phyloP scores from a whole-genome alignment of 73 alveolate genomes.

The Paramecium sexaurelia region DNA sequence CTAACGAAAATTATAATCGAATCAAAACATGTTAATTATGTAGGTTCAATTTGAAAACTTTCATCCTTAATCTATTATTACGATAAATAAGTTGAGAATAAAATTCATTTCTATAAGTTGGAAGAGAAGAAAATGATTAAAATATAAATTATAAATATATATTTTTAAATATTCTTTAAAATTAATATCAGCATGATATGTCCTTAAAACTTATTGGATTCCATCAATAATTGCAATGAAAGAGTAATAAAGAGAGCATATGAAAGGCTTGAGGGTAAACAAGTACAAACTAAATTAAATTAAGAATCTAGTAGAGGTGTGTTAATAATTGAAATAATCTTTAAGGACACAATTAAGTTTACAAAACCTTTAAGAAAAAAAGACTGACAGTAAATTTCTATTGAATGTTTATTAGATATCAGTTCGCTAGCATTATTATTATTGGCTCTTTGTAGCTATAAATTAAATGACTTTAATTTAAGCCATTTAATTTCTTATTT shows the following conservation, averaged over 20 bases:
- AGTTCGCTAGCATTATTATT: not conserved
- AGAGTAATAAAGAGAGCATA: constrained; percentile 43
- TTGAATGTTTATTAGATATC: not conserved
- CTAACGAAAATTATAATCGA: not conserved
- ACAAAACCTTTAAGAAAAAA: not conserved
- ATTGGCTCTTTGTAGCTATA: not conserved
- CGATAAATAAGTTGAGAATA: not conserved
- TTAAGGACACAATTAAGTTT: not conserved
- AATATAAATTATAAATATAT: not conserved
- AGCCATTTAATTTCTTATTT: not conserved
- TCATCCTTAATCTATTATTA: too few relatives aligned
- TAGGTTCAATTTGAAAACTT: too few relatives aligned
- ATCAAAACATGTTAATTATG: too few relatives aligned
- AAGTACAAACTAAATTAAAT: not conserved
- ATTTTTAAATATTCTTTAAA: not conserved
- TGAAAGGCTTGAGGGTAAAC: constrained; percentile 10
- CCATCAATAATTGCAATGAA: constrained; percentile 29
- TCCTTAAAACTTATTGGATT: not conserved
- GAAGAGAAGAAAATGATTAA: not conserved
- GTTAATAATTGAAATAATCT: constrained; percentile 15
- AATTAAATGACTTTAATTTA: not conserved
- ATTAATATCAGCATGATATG: not conserved
- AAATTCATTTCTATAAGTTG: not conserved
- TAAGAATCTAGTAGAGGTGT: constrained; percentile 25
- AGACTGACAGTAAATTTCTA: not conserved